A percentile compares a stretch with the other conserved stretches of the same genome.
These are phyloP conservation scores for Cephalotrichum gorgonifer DNA, from an alignment of 2,329 filamentous ascomycete genomes.

Conservation along the genomic window DNA sequence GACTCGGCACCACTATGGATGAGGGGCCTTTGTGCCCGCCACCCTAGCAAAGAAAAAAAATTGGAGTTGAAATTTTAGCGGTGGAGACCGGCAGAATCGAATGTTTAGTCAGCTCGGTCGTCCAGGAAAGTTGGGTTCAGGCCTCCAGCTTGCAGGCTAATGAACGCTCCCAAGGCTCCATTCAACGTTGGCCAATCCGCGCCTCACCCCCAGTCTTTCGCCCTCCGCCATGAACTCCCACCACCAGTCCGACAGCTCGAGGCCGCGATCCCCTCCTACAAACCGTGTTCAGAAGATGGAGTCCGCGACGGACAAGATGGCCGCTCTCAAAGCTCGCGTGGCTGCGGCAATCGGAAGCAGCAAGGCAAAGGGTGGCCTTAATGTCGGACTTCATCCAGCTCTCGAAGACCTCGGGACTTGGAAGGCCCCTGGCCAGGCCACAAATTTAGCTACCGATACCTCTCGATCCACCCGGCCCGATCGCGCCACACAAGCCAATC, in stretches of 20 bases:
- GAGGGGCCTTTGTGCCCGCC: not conserved
- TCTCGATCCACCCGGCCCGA: constrained; percentile 25
- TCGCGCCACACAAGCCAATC: not conserved
- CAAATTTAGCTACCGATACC: constrained; percentile 14
- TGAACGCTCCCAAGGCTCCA: too few species aligned
- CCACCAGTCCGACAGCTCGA: not conserved
- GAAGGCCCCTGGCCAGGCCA: constrained; percentile 23
- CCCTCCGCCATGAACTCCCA: not conserved
- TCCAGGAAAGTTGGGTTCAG: too few species aligned
- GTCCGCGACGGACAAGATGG: constrained; percentile 52
- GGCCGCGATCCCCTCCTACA: not conserved
- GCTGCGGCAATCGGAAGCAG: constrained; percentile 58
- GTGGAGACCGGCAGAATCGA: constrained; percentile 29
- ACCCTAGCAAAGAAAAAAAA: not conserved
- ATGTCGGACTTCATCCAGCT: constrained; percentile 68
- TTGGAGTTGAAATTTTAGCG: constrained; percentile 30
- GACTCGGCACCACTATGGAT: not conserved
- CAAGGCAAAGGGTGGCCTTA: constrained; percentile 56
- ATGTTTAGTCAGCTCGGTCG: not conserved
- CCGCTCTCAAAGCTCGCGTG: constrained; percentile 69
- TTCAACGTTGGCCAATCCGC: too few species aligned
- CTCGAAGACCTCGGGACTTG: constrained; percentile 47
- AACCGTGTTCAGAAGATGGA: constrained; percentile 1
- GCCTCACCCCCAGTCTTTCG: too few species aligned
- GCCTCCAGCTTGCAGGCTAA: too few species aligned